Evolutionary conservation across 2,329 filamentous ascomycete species (phyloP).

Genomic region (Dendrostoma leiphaemia): DNA sequence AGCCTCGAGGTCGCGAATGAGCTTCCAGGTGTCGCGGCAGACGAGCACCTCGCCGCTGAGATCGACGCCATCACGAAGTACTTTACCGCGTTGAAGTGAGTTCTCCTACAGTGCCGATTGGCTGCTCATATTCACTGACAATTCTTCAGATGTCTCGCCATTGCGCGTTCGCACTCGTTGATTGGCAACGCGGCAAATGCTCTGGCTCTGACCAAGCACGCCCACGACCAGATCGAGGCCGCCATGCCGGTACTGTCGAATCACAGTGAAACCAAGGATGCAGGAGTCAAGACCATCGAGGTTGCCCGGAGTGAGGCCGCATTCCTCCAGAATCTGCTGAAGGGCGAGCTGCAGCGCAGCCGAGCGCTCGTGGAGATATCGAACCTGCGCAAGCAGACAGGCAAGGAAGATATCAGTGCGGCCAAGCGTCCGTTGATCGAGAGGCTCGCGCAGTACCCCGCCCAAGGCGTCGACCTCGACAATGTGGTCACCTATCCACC

Average conservation of each 20-base stretch:
- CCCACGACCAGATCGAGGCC: conserved; percentile 58
- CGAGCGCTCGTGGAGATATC: conserved; percentile 84
- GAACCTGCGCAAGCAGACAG: conserved; percentile 52
- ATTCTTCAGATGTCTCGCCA: conserved; percentile 67
- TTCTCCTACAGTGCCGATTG: no score
- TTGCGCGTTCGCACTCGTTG: conserved; percentile 81
- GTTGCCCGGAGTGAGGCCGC: conserved; percentile 59
- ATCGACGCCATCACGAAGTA: conserved; percentile 78
- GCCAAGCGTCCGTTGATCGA: conserved; percentile 63
- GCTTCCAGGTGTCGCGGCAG: conserved; percentile 84
- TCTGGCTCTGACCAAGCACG: conserved; percentile 78
- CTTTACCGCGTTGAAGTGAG: conserved; percentile 84
- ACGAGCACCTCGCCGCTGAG: conserved; percentile 71
- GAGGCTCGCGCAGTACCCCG: conserved; percentile 72
- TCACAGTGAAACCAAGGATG: conserved; percentile 30
- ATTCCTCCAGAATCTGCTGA: conserved; percentile 60
- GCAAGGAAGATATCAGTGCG: conserved; percentile 37
- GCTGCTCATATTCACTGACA: no score
- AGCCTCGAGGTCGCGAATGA: conserved; percentile 89
- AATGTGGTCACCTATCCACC: conserved; percentile 89
- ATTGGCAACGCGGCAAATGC: conserved; percentile 72
- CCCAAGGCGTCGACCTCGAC: conserved; percentile 66
- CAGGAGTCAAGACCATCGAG: conserved; percentile 63
- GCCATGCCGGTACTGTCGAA: conserved; percentile 48
- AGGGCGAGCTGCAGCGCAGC: conserved; percentile 73